Conservation (phyloP, 352 stramenopile genomes). For the Globisporangium echinulatum region DNA sequence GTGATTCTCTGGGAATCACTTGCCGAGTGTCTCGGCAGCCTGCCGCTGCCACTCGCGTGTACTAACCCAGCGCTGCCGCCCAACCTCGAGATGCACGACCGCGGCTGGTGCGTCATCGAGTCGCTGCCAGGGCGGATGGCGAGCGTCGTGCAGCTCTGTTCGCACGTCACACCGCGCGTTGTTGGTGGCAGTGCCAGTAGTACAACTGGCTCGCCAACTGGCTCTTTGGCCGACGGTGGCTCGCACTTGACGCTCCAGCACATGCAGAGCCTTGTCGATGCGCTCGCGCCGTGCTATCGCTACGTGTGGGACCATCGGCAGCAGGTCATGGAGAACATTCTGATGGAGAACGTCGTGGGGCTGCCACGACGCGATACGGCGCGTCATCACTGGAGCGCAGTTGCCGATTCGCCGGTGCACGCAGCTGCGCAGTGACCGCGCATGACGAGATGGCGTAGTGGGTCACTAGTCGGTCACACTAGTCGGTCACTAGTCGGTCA, state of each 20-base stretch:
- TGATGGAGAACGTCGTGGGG: conserved; percentile 40
- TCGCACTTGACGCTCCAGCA: conserved; percentile 34
- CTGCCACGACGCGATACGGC: conserved; percentile 1
- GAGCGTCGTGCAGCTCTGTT: conserved; percentile 52
- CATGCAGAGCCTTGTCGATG: conserved; percentile 35
- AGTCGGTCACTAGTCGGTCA: too few relatives aligned
- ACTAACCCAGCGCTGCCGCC: conserved; percentile 18
- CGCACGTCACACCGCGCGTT: conserved; percentile 29
- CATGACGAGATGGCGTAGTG: neutral
- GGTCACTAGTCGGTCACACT: too few relatives aligned
- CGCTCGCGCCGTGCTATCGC: conserved; percentile 35
- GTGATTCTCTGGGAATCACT: conserved; percentile 51
- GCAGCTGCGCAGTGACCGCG: neutral
- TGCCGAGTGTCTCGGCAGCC: conserved; percentile 20
- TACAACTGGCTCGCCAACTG: neutral
- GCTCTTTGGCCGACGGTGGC: neutral
- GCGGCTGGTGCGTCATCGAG: conserved; percentile 41
- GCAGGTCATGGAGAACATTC: conserved; percentile 36
- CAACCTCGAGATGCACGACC: conserved; percentile 38
- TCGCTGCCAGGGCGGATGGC: conserved; percentile 21
- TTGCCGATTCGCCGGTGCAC: neutral
- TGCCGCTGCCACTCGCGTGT: conserved; percentile 3
- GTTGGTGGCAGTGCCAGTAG: conserved; percentile 20
- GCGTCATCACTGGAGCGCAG: neutral
- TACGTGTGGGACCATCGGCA: conserved; percentile 40